Conservation (phyloP, 345 rosid species). For the Populus tremula region DNA sequence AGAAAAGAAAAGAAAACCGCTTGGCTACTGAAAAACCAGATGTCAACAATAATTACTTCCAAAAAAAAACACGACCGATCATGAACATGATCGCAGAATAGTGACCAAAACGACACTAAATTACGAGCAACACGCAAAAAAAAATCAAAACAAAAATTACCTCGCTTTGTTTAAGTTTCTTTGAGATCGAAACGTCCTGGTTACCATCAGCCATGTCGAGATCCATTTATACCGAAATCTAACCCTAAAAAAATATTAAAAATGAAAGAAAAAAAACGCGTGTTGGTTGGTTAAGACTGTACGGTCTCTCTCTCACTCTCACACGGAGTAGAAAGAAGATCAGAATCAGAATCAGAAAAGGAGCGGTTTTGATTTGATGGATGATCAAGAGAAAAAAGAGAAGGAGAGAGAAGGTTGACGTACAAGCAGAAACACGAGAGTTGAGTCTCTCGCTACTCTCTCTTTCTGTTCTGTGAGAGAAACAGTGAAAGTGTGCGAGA, state of each 20-base stretch:
- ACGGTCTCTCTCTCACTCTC: not conserved
- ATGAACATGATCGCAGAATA: no score
- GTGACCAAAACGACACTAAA: no score
- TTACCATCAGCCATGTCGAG: not conserved
- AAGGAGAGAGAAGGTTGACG: no score
- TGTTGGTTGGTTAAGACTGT: not conserved
- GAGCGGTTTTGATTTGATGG: not conserved
- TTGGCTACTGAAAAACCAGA: no score
- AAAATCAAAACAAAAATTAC: not conserved
- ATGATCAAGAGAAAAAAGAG: no score
- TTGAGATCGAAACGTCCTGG: conserved; percentile 1
- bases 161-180: conserved; percentile 26
- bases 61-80: no score
- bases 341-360: not conserved
- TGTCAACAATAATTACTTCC: no score
- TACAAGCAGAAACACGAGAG: no score
- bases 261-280: not conserved
- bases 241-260: not conserved
- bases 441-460: no score
- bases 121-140: not conserved
- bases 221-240: conserved; percentile 1
- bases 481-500: not conserved
- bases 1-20: no score
- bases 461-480: not conserved
- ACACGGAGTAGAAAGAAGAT: no score